Base-by-base conservation (phyloP, 331 rosid species). In the Rosa hybrid region DNA sequence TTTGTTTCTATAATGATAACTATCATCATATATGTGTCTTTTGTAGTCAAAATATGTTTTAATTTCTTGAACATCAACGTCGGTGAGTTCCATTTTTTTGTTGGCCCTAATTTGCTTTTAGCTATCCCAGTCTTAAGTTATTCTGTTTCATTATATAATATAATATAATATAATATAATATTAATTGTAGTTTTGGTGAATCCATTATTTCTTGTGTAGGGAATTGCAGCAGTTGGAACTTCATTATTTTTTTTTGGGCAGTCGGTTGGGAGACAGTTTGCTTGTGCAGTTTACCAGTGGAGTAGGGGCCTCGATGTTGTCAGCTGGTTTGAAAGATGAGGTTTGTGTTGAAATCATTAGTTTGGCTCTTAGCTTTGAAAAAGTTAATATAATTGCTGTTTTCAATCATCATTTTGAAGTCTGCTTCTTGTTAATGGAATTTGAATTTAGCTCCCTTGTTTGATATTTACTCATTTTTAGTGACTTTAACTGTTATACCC, bases 221-320 rank as follows among this genome's bases (percentile, higher is more conserved):
- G 94, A 27, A 86, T 93, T 64, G 84, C 98, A 62, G 85, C 96
- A 75, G 74, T 95, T 67, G 99, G 98, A 67, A 89, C 81, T 87
- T 91, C 96, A 27, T 80, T 95, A 83, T 90, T 95, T 87, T 93
- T 93, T 95, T 79, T 88, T 95, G 50, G 96, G 94, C 75, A 95
- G 99, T 84, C 94, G 94, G 76, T 80, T 95, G 82, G 98, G 99
- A 78, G 99, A 95, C 86, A 95, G 99, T 86, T 82, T 89, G 89
- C 91, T 95, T 86, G 99, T 93, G 86, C 98, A 95, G 86, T 95
- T 84, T 84, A 90, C 97, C 74, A 82, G 88, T 88, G 94, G 98
- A 82, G 85, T 84, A 38, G 96, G 94, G 77, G 77, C 77, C 79
- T 87, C 95, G 30, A 75, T 84, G 83, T 74, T 85, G 82, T 81